A percentile compares a stretch with the other conserved stretches of the same genome.
Conservation (phyloP, 208 protist genomes). For the Crithidia bombi region DNA sequence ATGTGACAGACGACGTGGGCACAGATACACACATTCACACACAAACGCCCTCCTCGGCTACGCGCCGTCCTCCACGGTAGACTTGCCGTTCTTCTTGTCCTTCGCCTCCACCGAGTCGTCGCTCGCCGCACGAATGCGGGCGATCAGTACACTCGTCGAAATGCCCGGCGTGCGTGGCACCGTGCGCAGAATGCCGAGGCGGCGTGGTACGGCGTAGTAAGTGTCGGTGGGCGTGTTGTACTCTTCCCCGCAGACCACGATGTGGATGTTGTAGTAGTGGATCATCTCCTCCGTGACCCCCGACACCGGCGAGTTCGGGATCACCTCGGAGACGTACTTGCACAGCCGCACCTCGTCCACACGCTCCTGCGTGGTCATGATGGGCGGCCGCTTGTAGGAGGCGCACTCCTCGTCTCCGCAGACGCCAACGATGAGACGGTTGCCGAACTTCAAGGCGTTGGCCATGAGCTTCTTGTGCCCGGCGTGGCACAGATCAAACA, state of each 20-base stretch:
- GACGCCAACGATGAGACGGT: conserved; percentile 92
- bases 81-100: conserved; percentile 52
- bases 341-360: conserved; percentile 88
- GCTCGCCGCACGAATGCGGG: conserved; percentile 69
- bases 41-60: conserved; percentile 11
- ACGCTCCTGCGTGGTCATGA: conserved; percentile 92
- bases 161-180: conserved; percentile 92
- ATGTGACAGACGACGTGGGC: background rate
- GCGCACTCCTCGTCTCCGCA: conserved; percentile 89
- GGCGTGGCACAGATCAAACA: conserved; percentile 93
- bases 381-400: conserved; percentile 90
- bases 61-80: conserved; percentile 43
- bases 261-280: conserved; percentile 91
- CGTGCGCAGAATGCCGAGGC: conserved; percentile 87
- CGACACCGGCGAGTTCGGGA: conserved; percentile 84
- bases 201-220: conserved; percentile 87
- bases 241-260: conserved; percentile 91
- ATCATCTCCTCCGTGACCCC: conserved; percentile 92
- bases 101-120: conserved; percentile 64
- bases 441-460: conserved; percentile 86
- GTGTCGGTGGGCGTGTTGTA: conserved; percentile 89
- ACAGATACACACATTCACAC: no score
- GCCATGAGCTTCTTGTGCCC: conserved; percentile 91
- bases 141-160: conserved; percentile 88
- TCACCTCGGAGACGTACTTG: conserved; percentile 91